These are phyloP conservation scores for Picea glauca DNA, from an alignment of 75 land plant species.

Conservation along the genomic window DNA sequence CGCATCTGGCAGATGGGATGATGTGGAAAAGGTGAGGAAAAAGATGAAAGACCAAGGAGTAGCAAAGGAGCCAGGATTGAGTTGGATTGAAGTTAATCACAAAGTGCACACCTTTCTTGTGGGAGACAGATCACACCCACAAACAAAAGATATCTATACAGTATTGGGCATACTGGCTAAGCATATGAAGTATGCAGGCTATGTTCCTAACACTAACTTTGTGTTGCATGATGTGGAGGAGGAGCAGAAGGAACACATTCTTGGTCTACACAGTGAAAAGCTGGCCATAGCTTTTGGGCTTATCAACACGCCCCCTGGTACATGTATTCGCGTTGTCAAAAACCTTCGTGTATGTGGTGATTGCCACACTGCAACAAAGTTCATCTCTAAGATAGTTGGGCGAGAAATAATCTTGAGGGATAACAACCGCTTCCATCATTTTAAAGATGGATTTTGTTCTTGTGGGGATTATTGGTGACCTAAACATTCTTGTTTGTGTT, in stretches of 20 bases:
- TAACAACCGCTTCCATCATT: slow-evolving; percentile 2
- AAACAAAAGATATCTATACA: slow-evolving; percentile 6
- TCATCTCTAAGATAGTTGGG: slow-evolving; percentile 1
- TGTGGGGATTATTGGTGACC: slow-evolving; percentile 13
- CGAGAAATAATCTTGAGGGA: slow-evolving; percentile 1
- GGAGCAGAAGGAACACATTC: background rate
- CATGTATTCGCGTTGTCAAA: slow-evolving; percentile 1
- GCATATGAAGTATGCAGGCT: background rate
- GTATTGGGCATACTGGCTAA: background rate
- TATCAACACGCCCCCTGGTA: slow-evolving; percentile 9
- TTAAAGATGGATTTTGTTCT: background rate
- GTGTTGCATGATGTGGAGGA: slow-evolving; percentile 3
- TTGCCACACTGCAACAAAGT: slow-evolving; percentile 10
- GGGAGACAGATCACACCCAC: slow-evolving; percentile 17
- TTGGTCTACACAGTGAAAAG: background rate
- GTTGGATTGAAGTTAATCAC: slow-evolving; percentile 10
- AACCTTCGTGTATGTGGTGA: slow-evolving; percentile 11
- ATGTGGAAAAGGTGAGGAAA: slow-evolving; percentile 10
- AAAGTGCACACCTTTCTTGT: slow-evolving; percentile 7
- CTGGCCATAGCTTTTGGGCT: slow-evolving; percentile 14
- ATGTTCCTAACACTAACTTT: slow-evolving; percentile 7
- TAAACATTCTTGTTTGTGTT: too few relatives aligned
- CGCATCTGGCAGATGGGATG: slow-evolving; percentile 14
- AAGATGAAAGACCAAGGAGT: slow-evolving; percentile 10
- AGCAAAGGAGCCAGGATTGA: background rate